These are phyloP conservation scores for Pythium dissimile DNA, from an alignment of 352 stramenopile genomes.

Conservation along the genomic window DNA sequence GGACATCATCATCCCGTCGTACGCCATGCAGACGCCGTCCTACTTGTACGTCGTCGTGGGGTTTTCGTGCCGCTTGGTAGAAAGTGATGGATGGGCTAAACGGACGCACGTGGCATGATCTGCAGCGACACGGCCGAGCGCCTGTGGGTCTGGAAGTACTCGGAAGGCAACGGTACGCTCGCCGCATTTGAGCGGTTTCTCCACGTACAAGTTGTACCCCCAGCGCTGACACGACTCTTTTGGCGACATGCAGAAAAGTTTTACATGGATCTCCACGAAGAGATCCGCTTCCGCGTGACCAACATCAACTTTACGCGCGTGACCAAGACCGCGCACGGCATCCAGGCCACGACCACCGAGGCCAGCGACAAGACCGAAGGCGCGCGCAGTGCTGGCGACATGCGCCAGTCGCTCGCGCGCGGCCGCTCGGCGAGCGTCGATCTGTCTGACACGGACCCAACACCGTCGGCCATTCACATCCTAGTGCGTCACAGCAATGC, in stretches of 20 bases:
- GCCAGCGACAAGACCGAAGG: conserved; percentile 56
- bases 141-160: conserved; percentile 87
- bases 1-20: conserved; percentile 88
- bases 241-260: conserved; percentile 80
- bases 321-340: conserved; percentile 84
- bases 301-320: conserved; percentile 89
- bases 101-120: too few species aligned
- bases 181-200: too few species aligned
- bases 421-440: conserved; percentile 81
- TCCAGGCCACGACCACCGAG: conserved; percentile 82
- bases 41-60: conserved; percentile 55
- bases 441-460: conserved; percentile 78
- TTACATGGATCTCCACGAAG: conserved; percentile 87
- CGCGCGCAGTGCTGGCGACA: conserved; percentile 40
- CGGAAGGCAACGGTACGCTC: conserved; percentile 66
- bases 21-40: conserved; percentile 83
- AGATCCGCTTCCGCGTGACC: conserved; percentile 84
- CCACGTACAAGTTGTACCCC: too few species aligned
- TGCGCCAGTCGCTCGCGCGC: conserved; percentile 66
- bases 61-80: too few species aligned
- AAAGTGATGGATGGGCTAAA: too few species aligned
- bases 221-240: too few species aligned
- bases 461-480: conserved; percentile 80
- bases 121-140: conserved; percentile 68
- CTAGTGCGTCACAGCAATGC: conserved; percentile 33